Evolutionary conservation across 2,329 filamentous ascomycete species (phyloP), one percentile per base, ranked within the genome.

Genomic region (Aspergillus costaricaensis): DNA sequence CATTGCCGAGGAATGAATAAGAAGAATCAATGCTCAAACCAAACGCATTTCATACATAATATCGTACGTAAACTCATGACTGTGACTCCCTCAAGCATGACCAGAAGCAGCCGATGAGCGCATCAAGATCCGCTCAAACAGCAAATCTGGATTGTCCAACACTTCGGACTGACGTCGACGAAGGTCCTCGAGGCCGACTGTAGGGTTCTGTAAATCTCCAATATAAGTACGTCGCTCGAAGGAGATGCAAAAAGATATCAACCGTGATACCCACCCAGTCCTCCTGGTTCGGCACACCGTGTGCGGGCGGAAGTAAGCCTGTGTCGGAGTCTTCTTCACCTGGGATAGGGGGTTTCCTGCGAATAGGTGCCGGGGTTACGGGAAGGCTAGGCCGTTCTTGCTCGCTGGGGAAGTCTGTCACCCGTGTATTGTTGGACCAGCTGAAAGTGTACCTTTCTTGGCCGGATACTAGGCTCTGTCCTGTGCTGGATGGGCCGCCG

Each of bases 371-470:
- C 1, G 93, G 93, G 9, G 93, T 97, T 38, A 96, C 93, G 5
- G 94, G 92, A 60, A 97, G 82, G 74, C 91, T 96, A 53, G 92
- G 92, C 51, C 92, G 85, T 73, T 97, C 93, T 61, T 86, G 76
- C 70, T 90, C 90, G 66, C 85, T 90, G 4, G 93, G 93, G 74
- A 96, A 97, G 78, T 96, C 91, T 62, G 92, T 96, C 63, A 96
- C 79, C 71, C 85, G 91, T 62, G 90, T 85, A 68, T 63, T 64
- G 72, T 55, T 65, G 62, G 64, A 61, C 36, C 21, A 41, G 19
- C 32, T 23, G 36, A 17, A n/a, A n/a, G 43, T 55, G 43, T 10
- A 17, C 21, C 21, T n/a, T n/a, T 51, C 14, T 14, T 74, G 65
- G 60, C 52, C 66, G 44, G 62, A 63, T 52, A 21, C 65, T 60